Percentiles rank a stretch among this genome's conserved stretches.
Conservation (phyloP, 345 rosid genomes). For the Syzygium grande region DNA sequence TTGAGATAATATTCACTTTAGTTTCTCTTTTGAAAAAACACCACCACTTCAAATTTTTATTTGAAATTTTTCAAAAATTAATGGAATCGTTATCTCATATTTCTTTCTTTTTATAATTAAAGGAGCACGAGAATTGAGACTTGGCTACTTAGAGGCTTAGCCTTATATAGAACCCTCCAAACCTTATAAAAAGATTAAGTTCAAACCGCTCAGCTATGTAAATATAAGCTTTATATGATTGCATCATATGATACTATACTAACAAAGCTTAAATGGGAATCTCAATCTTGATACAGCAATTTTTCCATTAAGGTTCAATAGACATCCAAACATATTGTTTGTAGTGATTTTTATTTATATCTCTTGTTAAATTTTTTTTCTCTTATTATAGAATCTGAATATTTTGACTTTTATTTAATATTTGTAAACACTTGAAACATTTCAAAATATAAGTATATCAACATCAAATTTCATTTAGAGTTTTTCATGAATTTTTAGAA, state of each 20-base stretch:
- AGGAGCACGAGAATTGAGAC: background rate
- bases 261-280: background rate
- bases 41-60: too few relatives aligned
- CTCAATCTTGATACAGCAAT: background rate
- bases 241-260: background rate
- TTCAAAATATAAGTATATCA: background rate
- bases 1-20: too few relatives aligned
- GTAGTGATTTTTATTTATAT: background rate
- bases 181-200: fast-evolving
- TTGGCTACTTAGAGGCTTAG: background rate
- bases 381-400: background rate
- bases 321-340: background rate
- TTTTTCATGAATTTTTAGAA: background rate
- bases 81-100: too few relatives aligned
- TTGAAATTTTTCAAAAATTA: too few relatives aligned
- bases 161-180: background rate
- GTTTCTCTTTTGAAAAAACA: too few relatives aligned
- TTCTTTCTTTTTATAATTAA: too few relatives aligned
- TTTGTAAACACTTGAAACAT: background rate
- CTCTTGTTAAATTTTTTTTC: background rate
- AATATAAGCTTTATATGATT: background rate
- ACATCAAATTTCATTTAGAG: background rate
- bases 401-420: background rate
- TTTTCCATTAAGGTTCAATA: background rate
- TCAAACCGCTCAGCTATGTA: fast-evolving